phyloP scores from a whole-genome alignment of 75 land plant genomes.

The Sequoiadendron giganteum region DNA sequence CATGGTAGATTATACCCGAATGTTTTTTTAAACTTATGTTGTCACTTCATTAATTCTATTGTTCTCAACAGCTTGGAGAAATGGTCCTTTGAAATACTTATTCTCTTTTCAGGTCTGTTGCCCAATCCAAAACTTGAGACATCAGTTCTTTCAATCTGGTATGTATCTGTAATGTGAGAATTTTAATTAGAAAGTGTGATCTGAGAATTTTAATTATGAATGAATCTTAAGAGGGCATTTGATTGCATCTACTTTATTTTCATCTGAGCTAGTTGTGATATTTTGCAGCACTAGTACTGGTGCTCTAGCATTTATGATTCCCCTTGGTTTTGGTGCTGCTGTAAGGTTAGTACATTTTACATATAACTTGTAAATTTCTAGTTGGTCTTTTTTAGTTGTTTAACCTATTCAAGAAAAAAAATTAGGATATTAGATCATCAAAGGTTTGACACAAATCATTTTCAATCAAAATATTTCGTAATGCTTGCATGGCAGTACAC shows the following conservation, averaged over 20 bases:
- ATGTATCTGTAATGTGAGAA: background rate
- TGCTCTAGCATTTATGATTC: constrained; percentile 42
- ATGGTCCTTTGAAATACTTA: constrained; percentile 66
- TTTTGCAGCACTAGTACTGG: constrained; percentile 35
- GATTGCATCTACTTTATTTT: background rate
- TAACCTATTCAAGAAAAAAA: no score
- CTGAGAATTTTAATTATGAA: constrained; percentile 8
- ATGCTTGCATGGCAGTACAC: constrained; percentile 28
- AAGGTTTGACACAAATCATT: background rate
- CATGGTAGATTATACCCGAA: no score
- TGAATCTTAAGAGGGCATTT: constrained; percentile 8
- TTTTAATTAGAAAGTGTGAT: constrained; percentile 8
- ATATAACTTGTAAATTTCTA: background rate
- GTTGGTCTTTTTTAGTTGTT: background rate
- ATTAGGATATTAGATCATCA: background rate
- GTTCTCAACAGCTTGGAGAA: constrained; percentile 52
- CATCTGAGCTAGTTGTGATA: background rate
- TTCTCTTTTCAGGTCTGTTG: constrained; percentile 62
- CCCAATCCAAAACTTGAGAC: constrained; percentile 77
- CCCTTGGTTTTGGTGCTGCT: constrained; percentile 51
- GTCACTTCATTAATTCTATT: background rate
- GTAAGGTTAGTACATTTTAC: constrained; percentile 26
- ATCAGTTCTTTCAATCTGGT: constrained; percentile 59
- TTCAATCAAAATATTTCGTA: background rate
- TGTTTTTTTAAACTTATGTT: background rate